Conservation (phyloP, 73 alveolate species). For the Paramecium sonneborni region DNA sequence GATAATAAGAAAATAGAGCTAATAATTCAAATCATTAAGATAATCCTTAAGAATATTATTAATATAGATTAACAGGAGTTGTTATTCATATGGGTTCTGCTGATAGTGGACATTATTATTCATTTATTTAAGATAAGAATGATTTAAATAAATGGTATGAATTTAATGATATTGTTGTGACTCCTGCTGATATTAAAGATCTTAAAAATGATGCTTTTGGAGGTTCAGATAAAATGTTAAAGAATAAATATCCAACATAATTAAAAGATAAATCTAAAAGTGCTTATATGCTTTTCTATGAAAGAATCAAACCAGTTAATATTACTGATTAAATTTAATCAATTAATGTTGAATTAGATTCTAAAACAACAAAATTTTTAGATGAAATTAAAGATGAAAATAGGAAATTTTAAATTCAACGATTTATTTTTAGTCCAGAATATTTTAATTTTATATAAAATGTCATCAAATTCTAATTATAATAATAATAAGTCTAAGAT, state of each 20-base stretch:
- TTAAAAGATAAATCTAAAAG: conserved; percentile 71
- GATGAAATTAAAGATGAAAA: conserved; percentile 77
- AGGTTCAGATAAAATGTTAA: conserved; percentile 77
- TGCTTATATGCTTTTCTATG: conserved; percentile 89
- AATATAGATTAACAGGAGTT: conserved; percentile 89
- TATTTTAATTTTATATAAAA: conserved; percentile 69
- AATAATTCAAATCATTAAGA: conserved; percentile 36
- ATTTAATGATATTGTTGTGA: conserved; percentile 89
- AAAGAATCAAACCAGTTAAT: conserved; percentile 77
- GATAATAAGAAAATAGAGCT: conserved; percentile 75
- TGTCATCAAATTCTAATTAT: conserved; percentile 40
- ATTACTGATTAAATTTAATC: conserved; percentile 8
- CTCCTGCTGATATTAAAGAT: conserved; percentile 80
- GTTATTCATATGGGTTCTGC: conserved; percentile 97
- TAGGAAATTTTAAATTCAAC: conserved; percentile 79
- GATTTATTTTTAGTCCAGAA: conserved; percentile 76
- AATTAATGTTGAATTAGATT: conserved; percentile 30
- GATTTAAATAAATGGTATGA: conserved; percentile 89
- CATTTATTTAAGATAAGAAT: conserved; percentile 87
- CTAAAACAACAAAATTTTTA: neutral
- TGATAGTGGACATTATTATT: conserved; percentile 98
- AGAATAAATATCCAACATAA: neutral
- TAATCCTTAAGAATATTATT: conserved; percentile 83
- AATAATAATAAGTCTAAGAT: neutral
- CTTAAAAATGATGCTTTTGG: conserved; percentile 93